These are phyloP conservation scores for Prosopis cineraria DNA, from an alignment of 306 rosid genomes.

Conservation along the genomic window DNA sequence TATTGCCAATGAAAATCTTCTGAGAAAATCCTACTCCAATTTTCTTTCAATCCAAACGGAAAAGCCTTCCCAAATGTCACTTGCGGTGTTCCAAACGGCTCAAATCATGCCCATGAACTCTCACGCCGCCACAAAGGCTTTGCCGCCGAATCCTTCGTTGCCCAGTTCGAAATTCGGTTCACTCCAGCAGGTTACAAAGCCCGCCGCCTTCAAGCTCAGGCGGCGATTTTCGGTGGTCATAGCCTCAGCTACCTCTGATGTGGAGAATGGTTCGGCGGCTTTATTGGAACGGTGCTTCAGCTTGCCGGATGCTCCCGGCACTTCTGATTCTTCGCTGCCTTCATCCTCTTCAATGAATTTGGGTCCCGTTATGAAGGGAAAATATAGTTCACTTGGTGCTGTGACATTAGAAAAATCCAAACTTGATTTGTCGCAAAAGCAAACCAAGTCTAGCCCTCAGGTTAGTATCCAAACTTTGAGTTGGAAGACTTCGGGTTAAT, in stretches of 20 bases:
- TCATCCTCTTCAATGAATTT: constrained; percentile 12
- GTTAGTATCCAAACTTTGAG: constrained; percentile 40
- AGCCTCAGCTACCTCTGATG: constrained; percentile 45
- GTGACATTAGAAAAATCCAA: constrained; percentile 90
- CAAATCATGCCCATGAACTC: constrained; percentile 69
- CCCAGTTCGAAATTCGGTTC: constrained; percentile 33
- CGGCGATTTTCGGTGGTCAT: constrained; percentile 39
- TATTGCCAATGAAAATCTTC: not conserved
- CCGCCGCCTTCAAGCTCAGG: constrained; percentile 8
- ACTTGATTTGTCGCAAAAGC: constrained; percentile 75
- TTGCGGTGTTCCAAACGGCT: constrained; percentile 66
- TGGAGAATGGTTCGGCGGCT: constrained; percentile 40
- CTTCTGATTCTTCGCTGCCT: constrained; percentile 10
- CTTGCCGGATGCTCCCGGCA: constrained; percentile 40
- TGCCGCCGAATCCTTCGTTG: constrained; percentile 38
- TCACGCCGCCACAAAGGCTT: constrained; percentile 38
- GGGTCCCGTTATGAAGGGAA: constrained; percentile 72
- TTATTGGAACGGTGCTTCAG: constrained; percentile 66
- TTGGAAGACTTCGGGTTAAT: not conserved
- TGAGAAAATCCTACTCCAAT: constrained; percentile 3
- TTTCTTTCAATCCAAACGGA: constrained; percentile 13
- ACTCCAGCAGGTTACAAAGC: not conserved
- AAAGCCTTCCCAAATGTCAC: constrained; percentile 44
- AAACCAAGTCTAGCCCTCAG: constrained; percentile 75
- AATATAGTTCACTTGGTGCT: constrained; percentile 73